Evolutionary conservation across 805 yeast genomes (phyloP).

Genomic region (Myxozyma geophila): DNA sequence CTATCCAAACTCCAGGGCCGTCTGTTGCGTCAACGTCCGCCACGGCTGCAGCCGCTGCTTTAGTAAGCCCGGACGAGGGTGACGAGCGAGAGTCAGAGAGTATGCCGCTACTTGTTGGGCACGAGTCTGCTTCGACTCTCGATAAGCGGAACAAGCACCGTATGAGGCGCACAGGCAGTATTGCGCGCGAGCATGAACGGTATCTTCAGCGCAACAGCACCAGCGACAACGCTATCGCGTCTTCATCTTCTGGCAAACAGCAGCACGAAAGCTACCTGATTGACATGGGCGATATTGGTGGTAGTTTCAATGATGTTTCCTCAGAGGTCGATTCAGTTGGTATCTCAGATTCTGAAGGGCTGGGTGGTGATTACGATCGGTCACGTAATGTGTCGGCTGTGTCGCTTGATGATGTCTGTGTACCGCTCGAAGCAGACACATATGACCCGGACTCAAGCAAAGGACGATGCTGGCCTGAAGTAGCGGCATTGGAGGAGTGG

Average conservation of each 20-base stretch:
- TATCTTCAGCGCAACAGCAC: slow-evolving; percentile 9
- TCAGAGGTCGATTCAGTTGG: slow-evolving; percentile 6
- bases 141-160: slow-evolving; percentile 23
- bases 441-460: slow-evolving; percentile 35
- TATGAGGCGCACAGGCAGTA: slow-evolving; percentile 13
- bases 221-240: slow-evolving; percentile 1
- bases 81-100: slow-evolving; percentile 12
- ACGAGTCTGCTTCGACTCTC: slow-evolving; percentile 8
- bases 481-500: slow-evolving; percentile 73
- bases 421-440: slow-evolving; percentile 64
- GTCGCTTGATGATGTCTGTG: slow-evolving; percentile 89
- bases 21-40: background rate
- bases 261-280: slow-evolving; percentile 7
- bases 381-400: slow-evolving; percentile 44
- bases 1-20: background rate
- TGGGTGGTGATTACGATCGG: slow-evolving; percentile 11
- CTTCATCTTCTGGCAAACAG: background rate
- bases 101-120: slow-evolving; percentile 2
- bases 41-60: slow-evolving; percentile 9
- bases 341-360: background rate
- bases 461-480: slow-evolving; percentile 78
- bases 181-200: slow-evolving; percentile 21
- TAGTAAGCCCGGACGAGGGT: slow-evolving; percentile 8
- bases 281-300: slow-evolving; percentile 3
- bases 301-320: background rate